Conservation (phyloP, 352 stramenopile genomes). For the Albugo laibachii region DNA sequence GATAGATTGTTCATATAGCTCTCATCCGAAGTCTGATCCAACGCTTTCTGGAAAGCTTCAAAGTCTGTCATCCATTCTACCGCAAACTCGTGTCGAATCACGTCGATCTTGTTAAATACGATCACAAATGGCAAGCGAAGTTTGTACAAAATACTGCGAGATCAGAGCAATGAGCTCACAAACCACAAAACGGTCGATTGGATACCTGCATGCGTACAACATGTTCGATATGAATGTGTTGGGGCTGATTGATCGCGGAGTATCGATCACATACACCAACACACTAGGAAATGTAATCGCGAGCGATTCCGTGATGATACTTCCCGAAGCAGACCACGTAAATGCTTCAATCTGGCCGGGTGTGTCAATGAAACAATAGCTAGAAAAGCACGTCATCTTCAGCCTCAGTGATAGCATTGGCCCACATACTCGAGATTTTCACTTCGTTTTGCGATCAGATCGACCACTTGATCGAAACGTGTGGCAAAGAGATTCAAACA, state of each 20-base stretch:
- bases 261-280: slow-evolving; percentile 97
- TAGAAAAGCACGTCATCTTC: slow-evolving; percentile 4
- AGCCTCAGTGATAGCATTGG: slow-evolving; percentile 62
- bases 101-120: slow-evolving; percentile 98
- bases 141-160: slow-evolving; percentile 89
- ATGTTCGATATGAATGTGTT: slow-evolving; percentile 99
- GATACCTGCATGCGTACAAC: slow-evolving; percentile 91
- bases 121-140: slow-evolving; percentile 93
- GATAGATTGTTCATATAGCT: slow-evolving; percentile 87
- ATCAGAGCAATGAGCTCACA: background rate
- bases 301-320: slow-evolving; percentile 96
- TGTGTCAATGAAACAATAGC: slow-evolving; percentile 96
- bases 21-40: slow-evolving; percentile 82
- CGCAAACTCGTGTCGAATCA: slow-evolving; percentile 86
- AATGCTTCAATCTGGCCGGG: slow-evolving; percentile 99
- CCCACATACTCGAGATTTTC: slow-evolving; percentile 64
- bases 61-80: slow-evolving; percentile 99
- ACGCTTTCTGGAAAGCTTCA: slow-evolving; percentile 92
- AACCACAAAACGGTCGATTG: background rate
- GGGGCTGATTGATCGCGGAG: slow-evolving; percentile 85
- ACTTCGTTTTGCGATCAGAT: slow-evolving; percentile 83
- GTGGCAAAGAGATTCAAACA: slow-evolving; percentile 98
- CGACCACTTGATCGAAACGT: slow-evolving; percentile 97
- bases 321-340: slow-evolving; percentile 96
- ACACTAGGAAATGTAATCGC: slow-evolving; percentile 94